Evolutionary conservation across 2,329 filamentous ascomycete genomes (phyloP), one percentile per base, ranked within the genome.

Genomic region (Helotiales sp.): DNA sequence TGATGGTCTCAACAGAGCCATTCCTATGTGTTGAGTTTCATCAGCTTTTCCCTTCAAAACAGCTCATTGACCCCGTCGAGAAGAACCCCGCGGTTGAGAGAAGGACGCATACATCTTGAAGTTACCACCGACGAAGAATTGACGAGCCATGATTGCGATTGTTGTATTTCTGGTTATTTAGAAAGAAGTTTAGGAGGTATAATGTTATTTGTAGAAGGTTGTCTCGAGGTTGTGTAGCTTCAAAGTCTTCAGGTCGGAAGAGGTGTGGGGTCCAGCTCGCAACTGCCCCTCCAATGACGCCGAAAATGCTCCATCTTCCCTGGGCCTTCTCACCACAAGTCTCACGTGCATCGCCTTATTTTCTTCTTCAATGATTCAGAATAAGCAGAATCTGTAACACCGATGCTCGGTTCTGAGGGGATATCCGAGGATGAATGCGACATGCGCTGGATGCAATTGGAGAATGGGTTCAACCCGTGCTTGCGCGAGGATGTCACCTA

Each of bases 21-120:
- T 99, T 99, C 93, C 93, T 97, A 71, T 58, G 63, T 29, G 6
- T 17, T 19, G 54, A 19, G 7, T 19, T 40, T 8, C 33, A 55
- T 67, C 53, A 69, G 63, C 58, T 60, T 27, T 47, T 49, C 48
- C 42, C 42, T 31, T 9, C 27, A 27, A 10, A 3, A 29, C 38
- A 58, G 54, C 52, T 34, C 30, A 19, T 38, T 44, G 49, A 47
- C 24, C 55, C 19, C 54, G 55, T 42, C 27, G 46, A 60, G 62
- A 30, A 58, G 22, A 46, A 34, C 76, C 83, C 74, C n/a, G n/a
- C n/a, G n/a, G n/a, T n/a, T n/a, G n/a, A n/a, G n/a, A n/a, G n/a
- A n/a, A n/a, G n/a, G n/a, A n/a, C n/a, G n/a, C n/a, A n/a, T 80
- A 96, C 93, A 98, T 98, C 85, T 99, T 98, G 83, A 98, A 98